phyloP scores from a whole-genome alignment of 768 basidiomycete genomes.

The Saitozyma sp. region DNA sequence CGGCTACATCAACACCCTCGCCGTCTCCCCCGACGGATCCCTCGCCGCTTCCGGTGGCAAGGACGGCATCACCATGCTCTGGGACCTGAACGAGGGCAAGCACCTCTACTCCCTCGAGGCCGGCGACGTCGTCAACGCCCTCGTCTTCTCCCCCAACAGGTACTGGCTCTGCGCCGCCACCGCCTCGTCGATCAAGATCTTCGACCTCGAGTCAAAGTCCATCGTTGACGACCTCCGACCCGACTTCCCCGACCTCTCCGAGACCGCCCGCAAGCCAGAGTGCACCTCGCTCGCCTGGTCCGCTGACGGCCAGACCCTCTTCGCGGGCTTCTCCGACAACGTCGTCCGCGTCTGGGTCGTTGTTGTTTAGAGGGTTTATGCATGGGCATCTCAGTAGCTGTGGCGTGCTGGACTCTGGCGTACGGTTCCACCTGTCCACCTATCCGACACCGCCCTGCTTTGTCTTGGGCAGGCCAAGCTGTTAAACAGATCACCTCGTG shows the following conservation, averaged over 20 bases:
- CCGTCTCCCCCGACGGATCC: conserved; percentile 98
- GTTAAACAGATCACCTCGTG: too few relatives aligned
- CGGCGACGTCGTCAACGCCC: conserved; percentile 95
- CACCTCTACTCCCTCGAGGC: conserved; percentile 99
- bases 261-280: conserved; percentile 60
- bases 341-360: conserved; percentile 60
- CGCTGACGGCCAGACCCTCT: conserved; percentile 94
- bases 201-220: conserved; percentile 99
- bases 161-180: conserved; percentile 99
- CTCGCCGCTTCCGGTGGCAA: conserved; percentile 98
- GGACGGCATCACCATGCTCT: conserved; percentile 99
- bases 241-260: conserved; percentile 76
- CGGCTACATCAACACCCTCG: conserved; percentile 97
- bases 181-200: conserved; percentile 96
- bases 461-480: too few relatives aligned
- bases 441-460: too few relatives aligned
- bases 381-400: conserved; percentile 6
- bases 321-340: conserved; percentile 96
- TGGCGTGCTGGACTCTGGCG: too few relatives aligned
- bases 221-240: conserved; percentile 99
- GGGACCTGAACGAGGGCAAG: conserved; percentile 99
- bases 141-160: conserved; percentile 99
- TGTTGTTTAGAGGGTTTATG: conserved; percentile 27
- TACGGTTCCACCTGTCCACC: too few relatives aligned
- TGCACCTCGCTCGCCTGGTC: conserved; percentile 98